A percentile compares a stretch with the other conserved stretches of the same genome.
Conservation (phyloP, 2,329 filamentous ascomycete species). For the Clathrospora elynae region DNA sequence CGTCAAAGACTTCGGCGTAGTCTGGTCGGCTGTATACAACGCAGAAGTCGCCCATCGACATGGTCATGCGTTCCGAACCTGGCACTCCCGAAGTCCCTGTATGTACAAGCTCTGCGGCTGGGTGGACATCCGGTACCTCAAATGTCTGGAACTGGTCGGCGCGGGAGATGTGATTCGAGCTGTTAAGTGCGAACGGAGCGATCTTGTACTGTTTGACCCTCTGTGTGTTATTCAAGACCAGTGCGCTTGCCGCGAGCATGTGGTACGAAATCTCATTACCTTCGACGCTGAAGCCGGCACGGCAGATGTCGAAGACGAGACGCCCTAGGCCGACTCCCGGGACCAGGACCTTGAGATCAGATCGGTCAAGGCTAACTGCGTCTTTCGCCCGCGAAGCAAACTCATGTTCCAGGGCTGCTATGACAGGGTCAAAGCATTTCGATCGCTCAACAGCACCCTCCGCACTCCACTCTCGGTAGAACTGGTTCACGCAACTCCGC, state of each 20-base stretch:
- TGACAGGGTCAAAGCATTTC: constrained; percentile 76
- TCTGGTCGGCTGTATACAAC: constrained; percentile 75
- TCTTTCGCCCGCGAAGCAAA: constrained; percentile 38
- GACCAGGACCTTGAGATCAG: constrained; percentile 70
- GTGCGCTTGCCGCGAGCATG: constrained; percentile 82
- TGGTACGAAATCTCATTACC: constrained; percentile 97
- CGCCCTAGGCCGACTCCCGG: constrained; percentile 89
- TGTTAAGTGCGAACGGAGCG: constrained; percentile 84
- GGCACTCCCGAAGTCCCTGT: constrained; percentile 23
- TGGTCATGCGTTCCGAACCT: constrained; percentile 74
- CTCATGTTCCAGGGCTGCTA: constrained; percentile 64
- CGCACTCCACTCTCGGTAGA: constrained; percentile 91
- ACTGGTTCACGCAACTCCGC: constrained; percentile 86
- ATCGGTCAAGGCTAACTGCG: constrained; percentile 33
- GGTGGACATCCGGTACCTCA: constrained; percentile 74
- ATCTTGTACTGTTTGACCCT: constrained; percentile 69
- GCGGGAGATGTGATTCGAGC: constrained; percentile 81
- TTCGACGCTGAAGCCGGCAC: constrained; percentile 73
- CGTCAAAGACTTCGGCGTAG: constrained; percentile 71
- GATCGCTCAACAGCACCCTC: constrained; percentile 75
- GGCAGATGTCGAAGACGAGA: constrained; percentile 84
- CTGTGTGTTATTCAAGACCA: constrained; percentile 72
- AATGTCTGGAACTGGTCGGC: constrained; percentile 76
- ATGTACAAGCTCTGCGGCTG: constrained; percentile 45
- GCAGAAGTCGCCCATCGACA: constrained; percentile 92